phyloP scores from a whole-genome alignment of 225 moss, liverwort and hornwort genomes.

The Bryum argenteum region DNA sequence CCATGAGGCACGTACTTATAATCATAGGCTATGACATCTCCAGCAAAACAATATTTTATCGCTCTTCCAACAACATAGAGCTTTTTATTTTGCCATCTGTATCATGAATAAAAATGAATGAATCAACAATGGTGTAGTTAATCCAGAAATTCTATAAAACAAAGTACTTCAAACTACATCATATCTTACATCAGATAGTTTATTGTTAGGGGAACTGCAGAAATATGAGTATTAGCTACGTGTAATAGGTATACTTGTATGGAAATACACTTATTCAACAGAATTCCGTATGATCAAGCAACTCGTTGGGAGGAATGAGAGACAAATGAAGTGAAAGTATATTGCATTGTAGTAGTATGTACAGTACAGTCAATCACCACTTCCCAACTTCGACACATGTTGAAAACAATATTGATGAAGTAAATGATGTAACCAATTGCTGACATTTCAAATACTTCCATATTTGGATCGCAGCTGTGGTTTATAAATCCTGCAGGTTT shows the following conservation, averaged over 20 bases:
- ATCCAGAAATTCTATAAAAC: too few relatives aligned
- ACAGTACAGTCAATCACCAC: conserved; percentile 38
- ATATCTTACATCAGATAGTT: too few relatives aligned
- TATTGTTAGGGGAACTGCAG: too few relatives aligned
- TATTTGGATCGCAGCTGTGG: conserved; percentile 49
- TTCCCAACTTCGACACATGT: conserved; percentile 21
- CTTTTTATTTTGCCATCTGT: conserved; percentile 53
- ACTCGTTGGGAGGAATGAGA: too few relatives aligned
- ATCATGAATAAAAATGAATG: not conserved
- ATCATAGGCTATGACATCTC: conserved; percentile 32
- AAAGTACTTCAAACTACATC: too few relatives aligned
- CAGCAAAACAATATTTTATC: conserved; percentile 41
- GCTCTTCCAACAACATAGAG: conserved; percentile 50
- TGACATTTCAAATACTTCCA: conserved; percentile 58
- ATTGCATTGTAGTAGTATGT: conserved; percentile 11
- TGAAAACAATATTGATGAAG: conserved; percentile 39
- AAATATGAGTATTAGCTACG: too few relatives aligned
- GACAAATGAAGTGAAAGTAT: conserved; percentile 1
- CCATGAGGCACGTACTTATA: conserved; percentile 38
- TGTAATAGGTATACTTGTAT: too few relatives aligned
- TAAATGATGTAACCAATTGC: conserved; percentile 42
- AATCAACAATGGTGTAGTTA: too few relatives aligned
- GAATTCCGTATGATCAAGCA: not conserved
- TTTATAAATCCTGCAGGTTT: conserved; percentile 41
- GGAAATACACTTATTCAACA: not conserved